phyloP scores from a whole-genome alignment of 768 basidiomycete species.

The Calocybe indica region DNA sequence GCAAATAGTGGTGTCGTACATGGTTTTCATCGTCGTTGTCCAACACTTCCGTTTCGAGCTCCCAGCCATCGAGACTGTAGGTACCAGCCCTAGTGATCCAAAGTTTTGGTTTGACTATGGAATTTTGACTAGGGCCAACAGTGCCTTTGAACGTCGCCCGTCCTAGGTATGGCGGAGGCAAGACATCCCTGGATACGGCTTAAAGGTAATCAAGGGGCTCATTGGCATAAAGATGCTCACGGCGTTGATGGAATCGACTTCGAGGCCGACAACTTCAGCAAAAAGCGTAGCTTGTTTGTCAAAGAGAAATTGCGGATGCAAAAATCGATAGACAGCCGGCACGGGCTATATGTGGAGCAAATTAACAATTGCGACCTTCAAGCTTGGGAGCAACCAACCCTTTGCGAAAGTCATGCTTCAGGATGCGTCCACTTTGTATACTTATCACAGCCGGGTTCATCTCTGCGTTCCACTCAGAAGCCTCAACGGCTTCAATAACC shows the following conservation, averaged over 20 bases:
- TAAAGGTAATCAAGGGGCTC: background rate
- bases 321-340: slow-evolving; percentile 47
- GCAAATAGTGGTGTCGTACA: slow-evolving; percentile 28
- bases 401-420: slow-evolving; percentile 58
- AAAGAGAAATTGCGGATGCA: slow-evolving; percentile 68
- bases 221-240: slow-evolving; percentile 3
- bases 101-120: slow-evolving; percentile 41
- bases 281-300: slow-evolving; percentile 51
- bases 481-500: slow-evolving; percentile 59
- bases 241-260: slow-evolving; percentile 9
- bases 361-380: background rate
- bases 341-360: slow-evolving; percentile 37
- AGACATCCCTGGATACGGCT: slow-evolving; percentile 25
- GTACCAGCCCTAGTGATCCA: slow-evolving; percentile 61
- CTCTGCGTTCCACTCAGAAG: slow-evolving; percentile 74
- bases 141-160: slow-evolving; percentile 59
- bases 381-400: slow-evolving; percentile 44
- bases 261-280: slow-evolving; percentile 37
- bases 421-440: slow-evolving; percentile 33
- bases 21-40: background rate
- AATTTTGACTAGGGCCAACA: slow-evolving; percentile 43
- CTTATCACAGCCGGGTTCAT: slow-evolving; percentile 64
- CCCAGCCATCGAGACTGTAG: slow-evolving; percentile 65
- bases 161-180: slow-evolving; percentile 57
- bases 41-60: slow-evolving; percentile 58